phyloP scores from a whole-genome alignment of 306 rosid genomes.

The Hippophae gyantsensis region DNA sequence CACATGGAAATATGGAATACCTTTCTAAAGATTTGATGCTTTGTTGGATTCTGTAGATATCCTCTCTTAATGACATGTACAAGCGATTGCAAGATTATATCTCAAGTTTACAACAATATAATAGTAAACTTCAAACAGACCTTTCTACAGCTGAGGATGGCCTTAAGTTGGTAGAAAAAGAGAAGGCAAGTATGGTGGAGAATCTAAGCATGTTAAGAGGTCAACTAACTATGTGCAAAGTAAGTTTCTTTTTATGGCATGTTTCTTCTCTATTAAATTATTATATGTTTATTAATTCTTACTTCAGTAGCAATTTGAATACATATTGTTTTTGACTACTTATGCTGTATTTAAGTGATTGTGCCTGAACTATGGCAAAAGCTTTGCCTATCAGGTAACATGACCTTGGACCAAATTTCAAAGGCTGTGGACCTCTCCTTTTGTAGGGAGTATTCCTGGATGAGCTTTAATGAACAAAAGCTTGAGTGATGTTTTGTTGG shows the following conservation, averaged over 20 bases:
- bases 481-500: not conserved
- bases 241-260: constrained; percentile 31
- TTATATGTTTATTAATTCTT: too few species aligned
- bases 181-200: constrained; percentile 66
- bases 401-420: not conserved
- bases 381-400: not conserved
- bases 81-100: constrained; percentile 88
- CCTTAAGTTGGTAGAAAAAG: constrained; percentile 80
- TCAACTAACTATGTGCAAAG: constrained; percentile 69
- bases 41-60: constrained; percentile 47
- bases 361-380: not conserved
- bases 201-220: constrained; percentile 67
- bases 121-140: constrained; percentile 88
- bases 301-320: too few species aligned
- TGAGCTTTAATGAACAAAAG: not conserved
- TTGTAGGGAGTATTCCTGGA: not conserved
- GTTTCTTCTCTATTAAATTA: too few species aligned
- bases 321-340: too few species aligned
- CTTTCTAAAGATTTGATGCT: constrained; percentile 1
- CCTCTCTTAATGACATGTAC: constrained; percentile 91
- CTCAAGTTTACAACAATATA: constrained; percentile 86
- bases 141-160: constrained; percentile 82
- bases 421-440: not conserved
- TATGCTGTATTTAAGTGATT: not conserved
- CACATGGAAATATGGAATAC: not conserved